Base-by-base conservation (phyloP, 2,329 filamentous ascomycete genomes). In the Penicillium sp. region DNA sequence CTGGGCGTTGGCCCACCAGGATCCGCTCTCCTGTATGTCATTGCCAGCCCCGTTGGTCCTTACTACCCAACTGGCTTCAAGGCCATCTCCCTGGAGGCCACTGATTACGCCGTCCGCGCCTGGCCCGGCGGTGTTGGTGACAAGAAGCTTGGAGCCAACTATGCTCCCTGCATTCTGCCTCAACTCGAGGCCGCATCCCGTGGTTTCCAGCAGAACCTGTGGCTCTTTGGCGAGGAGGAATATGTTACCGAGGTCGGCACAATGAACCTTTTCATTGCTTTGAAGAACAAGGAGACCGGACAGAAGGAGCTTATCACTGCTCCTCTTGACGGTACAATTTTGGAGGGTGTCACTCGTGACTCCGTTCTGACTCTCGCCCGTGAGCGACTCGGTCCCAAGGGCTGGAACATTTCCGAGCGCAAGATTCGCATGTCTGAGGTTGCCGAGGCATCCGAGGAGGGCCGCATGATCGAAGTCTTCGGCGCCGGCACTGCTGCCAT, bases 31-130 rank as follows among this genome's bases (percentile, higher is more conserved):
- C 85, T 99, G 63, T 99, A 90, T 77, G 88, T 97, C 63, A 99
- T 99, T 77, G 93, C 94, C 43, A 96, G 90, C 25, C 94, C 94
- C 59, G 94, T 99, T 15, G 94, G 94, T 0, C 94, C 94, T 1
- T 99, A 99, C 82, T 99, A 97, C 78, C 93, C 93, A 2, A 97
- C 93, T 2, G 94, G 94, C 60, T 97, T 99, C 87, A 97, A 97
- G 82, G 94, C 94, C 59, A 86, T 99, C 50, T 93, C 90, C 1
- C 84, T 99, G 54, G 94, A 97, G 80, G 94, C 94, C 27, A 97
- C 94, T 53, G 90, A 96, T 79, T 96, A 97, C 76, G 93, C 93
- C 55, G 92, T 97, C 61, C 91, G 94, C 66, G 94, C 94, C 57
- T 99, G 94, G 94, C 94, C 94, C 47, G 94, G 94, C 60, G 94